Base-by-base conservation (phyloP, 2,329 filamentous ascomycete genomes). In the Ilyonectria destructans region DNA sequence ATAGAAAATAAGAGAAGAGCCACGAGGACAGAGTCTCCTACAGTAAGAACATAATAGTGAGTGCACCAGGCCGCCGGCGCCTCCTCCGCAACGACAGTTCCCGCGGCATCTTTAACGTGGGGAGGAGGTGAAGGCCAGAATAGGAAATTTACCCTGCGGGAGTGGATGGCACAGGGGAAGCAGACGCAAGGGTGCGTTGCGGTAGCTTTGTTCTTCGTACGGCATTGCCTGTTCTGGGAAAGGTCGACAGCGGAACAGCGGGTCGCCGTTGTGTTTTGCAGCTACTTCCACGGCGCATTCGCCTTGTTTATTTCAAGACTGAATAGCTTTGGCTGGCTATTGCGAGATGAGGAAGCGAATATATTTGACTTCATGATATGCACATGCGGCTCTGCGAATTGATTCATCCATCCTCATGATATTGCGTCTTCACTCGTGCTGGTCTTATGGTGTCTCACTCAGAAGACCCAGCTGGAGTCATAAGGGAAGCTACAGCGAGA, bases 151-250 rank as follows among this genome's bases (percentile, higher is more conserved):
- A 29, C 5, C 17, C 23, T 29, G 17, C 29, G 4, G n/a, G 9
- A 54, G 51, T 35, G 31, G n/a, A 35, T 13, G 8, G 17, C 9
- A 13, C 26, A 52, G 9, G 9, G 19, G 61, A 57, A 33, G 6
- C n/a, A 6, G 40, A n/a, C 40, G 40, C 40, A 43, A 19, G 40
- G 7, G 15, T 17, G 13, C 35, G 35, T 15, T 37, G 35, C 33
- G 21, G 23, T 10, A 52, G n/a, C 9, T 8, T 26, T 26, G 6
- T 26, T 26, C 26, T 26, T 43, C 65, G 64, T 43, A 52, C 57
- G 61, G 13, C 29, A 70, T 65, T 73, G 63, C 69, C 71, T 73
- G 19, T 23, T 72, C 73, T 61, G 29, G 67, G 71, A 58, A 67
- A 69, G 64, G 59, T 21, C 26, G 49, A 45, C 35, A 48, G 52